Base-by-base conservation (phyloP, 2,329 filamentous ascomycete species). In the Xylaria sp. region DNA sequence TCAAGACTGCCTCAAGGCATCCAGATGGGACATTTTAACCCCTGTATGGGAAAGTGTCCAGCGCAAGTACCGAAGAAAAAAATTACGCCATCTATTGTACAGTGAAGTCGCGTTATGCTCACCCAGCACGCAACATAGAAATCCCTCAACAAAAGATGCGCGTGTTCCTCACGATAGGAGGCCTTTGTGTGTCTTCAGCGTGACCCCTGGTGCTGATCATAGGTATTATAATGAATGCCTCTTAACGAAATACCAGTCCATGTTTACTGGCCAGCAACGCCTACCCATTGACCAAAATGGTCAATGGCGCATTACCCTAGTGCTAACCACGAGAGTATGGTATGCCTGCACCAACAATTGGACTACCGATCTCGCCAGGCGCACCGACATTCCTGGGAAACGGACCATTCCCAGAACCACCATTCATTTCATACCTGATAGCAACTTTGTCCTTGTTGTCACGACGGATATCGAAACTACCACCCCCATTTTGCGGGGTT, bases 401-500 rank as follows among this genome's bases (percentile, higher is more conserved):
- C 18, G 79, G 75, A 59, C 80, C 79, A 13, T 81, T 76, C 23
- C 81, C 80, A 68, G 81, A 82, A 66, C 80, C 82, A 63, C 79
- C 81, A 73, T 88, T 86, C 16, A 86, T 83, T 65, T 91, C 84
- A 81, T 87, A 90, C 18, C 87, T 84, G 60, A 91, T 85, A 6
- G 75, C 74, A 44, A 79, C 77, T 66, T 80, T 80, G n/a, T 79
- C 81, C 32, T 75, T 72, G 0, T 76, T 83, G 58, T 88, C 86
- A 47, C 86, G 84, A 69, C 86, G 87, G 71, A 92, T 85, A 40
- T 92, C 89, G 76, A 99, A 97, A 29, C 87, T 91, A n/a, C 96
- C 96, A 53, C 95, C 95, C 54, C 96, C 96, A 75, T 98, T 98
- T 68, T 91, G 89, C 1, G 84, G 78, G 75, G 92, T 97, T 66